Percentiles rank a stretch among this genome's conserved stretches.
These are phyloP conservation scores for Asclepias syriaca DNA, from an alignment of 257 asterid species.

Conservation along the genomic window DNA sequence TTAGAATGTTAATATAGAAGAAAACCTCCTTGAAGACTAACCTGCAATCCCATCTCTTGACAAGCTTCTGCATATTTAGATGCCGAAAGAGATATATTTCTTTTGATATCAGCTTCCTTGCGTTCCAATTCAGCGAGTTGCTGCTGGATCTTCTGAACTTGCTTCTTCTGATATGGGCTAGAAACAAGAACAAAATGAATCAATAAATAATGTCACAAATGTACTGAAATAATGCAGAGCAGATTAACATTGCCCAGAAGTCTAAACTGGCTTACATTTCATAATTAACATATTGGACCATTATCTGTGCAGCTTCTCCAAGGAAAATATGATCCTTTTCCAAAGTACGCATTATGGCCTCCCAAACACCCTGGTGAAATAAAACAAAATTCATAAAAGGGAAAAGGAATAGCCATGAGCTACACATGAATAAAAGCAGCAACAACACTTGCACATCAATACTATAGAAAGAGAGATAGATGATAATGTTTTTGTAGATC, in stretches of 20 bases:
- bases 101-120: conserved; percentile 83
- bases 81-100: conserved; percentile 89
- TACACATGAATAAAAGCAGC: not conserved
- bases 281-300: conserved; percentile 88
- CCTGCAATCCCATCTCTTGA: conserved; percentile 94
- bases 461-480: not conserved
- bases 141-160: conserved; percentile 85
- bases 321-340: conserved; percentile 83
- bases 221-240: not conserved
- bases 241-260: conserved; percentile 34
- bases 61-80: conserved; percentile 88
- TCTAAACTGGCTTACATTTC: conserved; percentile 57
- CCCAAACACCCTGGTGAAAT: conserved; percentile 83
- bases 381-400: conserved; percentile 16
- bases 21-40: conserved; percentile 13
- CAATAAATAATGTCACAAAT: conserved; percentile 9
- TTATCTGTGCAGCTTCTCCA: conserved; percentile 91
- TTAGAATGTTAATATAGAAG: not conserved
- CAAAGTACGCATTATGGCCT: conserved; percentile 71
- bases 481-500: conserved; percentile 34
- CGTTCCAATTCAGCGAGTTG: conserved; percentile 85
- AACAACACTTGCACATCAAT: not conserved
- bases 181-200: conserved; percentile 11
- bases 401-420: not conserved
- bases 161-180: conserved; percentile 90